A percentile compares a stretch with the other conserved stretches of the same genome.
phyloP scores from a whole-genome alignment of 129 eudicot species.

The Erigeron canadensis region DNA sequence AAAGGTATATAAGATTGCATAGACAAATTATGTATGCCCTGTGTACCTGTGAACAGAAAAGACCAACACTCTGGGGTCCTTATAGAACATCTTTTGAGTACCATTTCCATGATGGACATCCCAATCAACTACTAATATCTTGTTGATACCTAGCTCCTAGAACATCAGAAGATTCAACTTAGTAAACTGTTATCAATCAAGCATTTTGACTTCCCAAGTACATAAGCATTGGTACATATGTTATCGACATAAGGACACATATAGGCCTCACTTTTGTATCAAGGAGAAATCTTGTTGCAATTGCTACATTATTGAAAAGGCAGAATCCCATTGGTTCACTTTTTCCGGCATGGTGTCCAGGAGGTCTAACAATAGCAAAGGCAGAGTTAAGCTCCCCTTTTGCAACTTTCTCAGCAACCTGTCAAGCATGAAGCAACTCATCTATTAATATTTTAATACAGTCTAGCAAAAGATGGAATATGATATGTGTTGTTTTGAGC shows the following conservation, averaged over 20 bases:
- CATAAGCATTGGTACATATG: not conserved
- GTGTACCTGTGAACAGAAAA: not conserved
- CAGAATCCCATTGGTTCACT: not conserved
- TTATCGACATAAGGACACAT: no score
- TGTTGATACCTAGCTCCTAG: not conserved
- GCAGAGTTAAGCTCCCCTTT: conserved; percentile 84
- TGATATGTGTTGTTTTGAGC: no score
- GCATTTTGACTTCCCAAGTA: not conserved
- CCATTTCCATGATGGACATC: not conserved
- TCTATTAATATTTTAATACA: no score
- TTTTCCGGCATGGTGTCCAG: not conserved
- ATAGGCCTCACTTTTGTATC: not conserved
- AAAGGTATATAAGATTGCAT: not conserved
- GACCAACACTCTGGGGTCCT: not conserved
- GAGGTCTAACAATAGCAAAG: conserved; percentile 44
- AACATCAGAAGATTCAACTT: not conserved
- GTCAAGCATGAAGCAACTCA: no score
- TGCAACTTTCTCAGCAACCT: conserved; percentile 88
- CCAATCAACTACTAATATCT: conserved; percentile 1
- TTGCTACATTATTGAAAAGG: not conserved
- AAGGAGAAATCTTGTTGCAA: not conserved
- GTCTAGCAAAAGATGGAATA: no score
- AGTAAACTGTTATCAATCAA: not conserved
- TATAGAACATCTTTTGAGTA: not conserved
- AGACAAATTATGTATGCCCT: not conserved